These are phyloP conservation scores for Mycena belliarum DNA, from an alignment of 768 basidiomycete genomes.

Conservation along the genomic window DNA sequence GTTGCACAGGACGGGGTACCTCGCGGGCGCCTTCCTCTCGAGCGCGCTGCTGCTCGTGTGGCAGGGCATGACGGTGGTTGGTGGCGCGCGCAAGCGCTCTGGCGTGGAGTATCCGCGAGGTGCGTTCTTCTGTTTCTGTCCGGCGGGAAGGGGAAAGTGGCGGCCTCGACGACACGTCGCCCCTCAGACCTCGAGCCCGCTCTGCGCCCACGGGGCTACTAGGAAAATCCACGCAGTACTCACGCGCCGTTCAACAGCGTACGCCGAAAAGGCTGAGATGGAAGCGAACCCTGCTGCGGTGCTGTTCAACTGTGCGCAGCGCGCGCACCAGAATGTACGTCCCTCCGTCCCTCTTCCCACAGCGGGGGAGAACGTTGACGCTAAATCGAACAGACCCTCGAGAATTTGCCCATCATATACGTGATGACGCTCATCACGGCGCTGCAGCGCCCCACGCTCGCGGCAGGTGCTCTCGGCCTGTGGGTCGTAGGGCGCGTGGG, in stretches of 20 bases:
- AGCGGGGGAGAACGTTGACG: neutral
- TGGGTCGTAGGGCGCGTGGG: neutral
- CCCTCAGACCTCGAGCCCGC: too few relatives aligned
- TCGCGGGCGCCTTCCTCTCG: constrained; percentile 55
- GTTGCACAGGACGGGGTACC: too few relatives aligned
- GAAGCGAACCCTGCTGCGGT: constrained; percentile 37
- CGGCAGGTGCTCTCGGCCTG: neutral
- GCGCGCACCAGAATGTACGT: constrained; percentile 57
- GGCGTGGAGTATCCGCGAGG: constrained; percentile 69
- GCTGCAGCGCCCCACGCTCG: neutral
- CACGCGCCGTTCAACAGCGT: too few relatives aligned
- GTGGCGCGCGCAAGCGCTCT: constrained; percentile 50
- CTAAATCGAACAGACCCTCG: neutral
- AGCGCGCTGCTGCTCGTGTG: constrained; percentile 51
- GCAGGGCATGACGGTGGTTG: constrained; percentile 45
- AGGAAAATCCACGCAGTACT: too few relatives aligned
- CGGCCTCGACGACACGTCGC: neutral
- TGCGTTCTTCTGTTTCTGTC: too few relatives aligned
- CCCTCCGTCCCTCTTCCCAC: neutral
- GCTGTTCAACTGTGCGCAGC: neutral
- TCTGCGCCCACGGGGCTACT: too few relatives aligned
- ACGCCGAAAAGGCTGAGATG: constrained; percentile 51
- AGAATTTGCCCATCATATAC: neutral
- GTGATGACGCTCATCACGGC: neutral
- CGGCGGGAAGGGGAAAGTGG: too few relatives aligned